Evolutionary conservation across 1,139 yeast species (phyloP).

Genomic region (Pneumocystis sp.): DNA sequence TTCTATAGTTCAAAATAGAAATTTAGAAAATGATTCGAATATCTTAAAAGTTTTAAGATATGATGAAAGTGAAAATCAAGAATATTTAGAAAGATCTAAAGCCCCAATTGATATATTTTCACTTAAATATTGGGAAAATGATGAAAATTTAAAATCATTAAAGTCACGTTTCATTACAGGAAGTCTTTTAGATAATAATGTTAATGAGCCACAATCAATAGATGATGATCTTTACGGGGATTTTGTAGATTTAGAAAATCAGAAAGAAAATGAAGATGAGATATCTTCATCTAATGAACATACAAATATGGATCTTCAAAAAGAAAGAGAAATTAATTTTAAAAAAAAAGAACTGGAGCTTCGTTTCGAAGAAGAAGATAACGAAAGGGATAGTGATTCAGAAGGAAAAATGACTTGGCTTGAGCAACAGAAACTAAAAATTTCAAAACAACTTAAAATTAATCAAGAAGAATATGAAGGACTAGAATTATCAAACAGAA

Average conservation of each 20-base stretch:
- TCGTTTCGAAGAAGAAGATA: constrained; percentile 81
- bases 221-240: constrained; percentile 46
- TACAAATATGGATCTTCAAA: constrained; percentile 33
- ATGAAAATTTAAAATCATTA: constrained; percentile 7
- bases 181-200: constrained; percentile 14
- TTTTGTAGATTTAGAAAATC: constrained; percentile 62
- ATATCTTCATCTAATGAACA: constrained; percentile 13
- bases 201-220: constrained; percentile 16
- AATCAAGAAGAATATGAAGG: constrained; percentile 54
- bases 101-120: not conserved
- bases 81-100: not conserved
- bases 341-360: constrained; percentile 76
- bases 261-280: constrained; percentile 27
- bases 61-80: not conserved
- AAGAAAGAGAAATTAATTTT: constrained; percentile 61
- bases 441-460: constrained; percentile 90
- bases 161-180: constrained; percentile 16
- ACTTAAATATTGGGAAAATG: constrained; percentile 8
- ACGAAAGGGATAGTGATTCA: constrained; percentile 56
- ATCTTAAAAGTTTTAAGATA: constrained; percentile 45
- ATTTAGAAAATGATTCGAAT: constrained; percentile 48
- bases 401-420: constrained; percentile 75
- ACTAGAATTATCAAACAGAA: constrained; percentile 61
- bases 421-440: constrained; percentile 89
- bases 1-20: constrained; percentile 12